Evolutionary conservation across 345 rosid species (phyloP), one percentile per base, ranked within the genome.

Genomic region (Adansonia digitata): DNA sequence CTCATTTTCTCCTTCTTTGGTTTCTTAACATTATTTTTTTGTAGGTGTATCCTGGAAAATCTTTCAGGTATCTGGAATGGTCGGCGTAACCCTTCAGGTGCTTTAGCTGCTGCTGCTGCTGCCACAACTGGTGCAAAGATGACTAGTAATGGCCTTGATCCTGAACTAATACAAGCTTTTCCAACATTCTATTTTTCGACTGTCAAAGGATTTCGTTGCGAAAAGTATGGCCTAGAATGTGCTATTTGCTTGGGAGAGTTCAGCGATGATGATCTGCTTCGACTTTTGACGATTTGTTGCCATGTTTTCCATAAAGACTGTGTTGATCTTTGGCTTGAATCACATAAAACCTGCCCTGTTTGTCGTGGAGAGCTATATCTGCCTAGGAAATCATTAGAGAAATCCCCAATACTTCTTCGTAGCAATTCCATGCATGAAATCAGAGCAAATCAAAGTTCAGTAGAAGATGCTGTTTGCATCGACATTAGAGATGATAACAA

Each of bases 291-390:
- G 4, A 84, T 80, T 39, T 94, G 97, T 80, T 87, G 81, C 81
- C 97, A 94, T 72, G 93, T 90, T 17, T 94, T 92, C 29, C 98
- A 92, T 71, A 87, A 83, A 82, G 96, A 89, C 72, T 94, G 98
- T 67, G 87, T 94, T 17, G 98, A 94, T 78, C 90, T 89, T 4
- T 94, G 98, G 98, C 90, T 92, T 18, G 80, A 81, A 18, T 83
- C 90, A 3, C 91, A 90, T 56, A 85, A 83, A 73, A 89, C 97
- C 5, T 94, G 98, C 39, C 98, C 98, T 0, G 93, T 94, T 78
- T 94, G 98, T 75, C 96, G 96, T 0, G 75, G 82, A 2, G 86
- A 88, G 55, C 91, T 94, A 37, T 93, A 92, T 55, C 78, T 87
- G 71, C 85, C 89, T 31, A 77, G 31, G 18, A 81, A 78, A 62